phyloP scores from a whole-genome alignment of 352 stramenopile genomes.

The Phytophthora cactorum region DNA sequence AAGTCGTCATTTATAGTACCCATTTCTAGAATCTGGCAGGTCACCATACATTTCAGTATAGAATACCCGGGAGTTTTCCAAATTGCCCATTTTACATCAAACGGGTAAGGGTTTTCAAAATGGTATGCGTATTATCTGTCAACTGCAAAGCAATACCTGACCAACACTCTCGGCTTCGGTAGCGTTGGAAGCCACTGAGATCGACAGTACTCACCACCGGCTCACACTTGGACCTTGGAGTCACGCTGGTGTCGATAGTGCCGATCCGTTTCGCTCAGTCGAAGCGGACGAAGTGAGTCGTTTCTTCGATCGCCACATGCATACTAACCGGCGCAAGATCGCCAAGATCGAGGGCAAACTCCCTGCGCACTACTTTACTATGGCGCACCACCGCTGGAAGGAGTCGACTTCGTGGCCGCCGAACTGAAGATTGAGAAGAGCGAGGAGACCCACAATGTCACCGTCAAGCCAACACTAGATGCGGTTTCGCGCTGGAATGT shows the following conservation, averaged over 20 bases:
- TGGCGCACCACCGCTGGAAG: slow-evolving; percentile 84
- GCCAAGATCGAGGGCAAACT: slow-evolving; percentile 71
- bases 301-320: slow-evolving; percentile 87
- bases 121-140: too few species aligned
- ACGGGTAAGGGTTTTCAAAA: too few species aligned
- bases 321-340: slow-evolving; percentile 63
- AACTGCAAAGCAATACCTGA: slow-evolving; percentile 59
- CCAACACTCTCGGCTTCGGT: slow-evolving; percentile 66
- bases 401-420: slow-evolving; percentile 67
- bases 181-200: slow-evolving; percentile 35
- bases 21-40: too few species aligned
- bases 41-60: too few species aligned
- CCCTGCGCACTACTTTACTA: slow-evolving; percentile 82
- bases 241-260: slow-evolving; percentile 82
- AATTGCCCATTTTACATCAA: too few species aligned
- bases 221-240: slow-evolving; percentile 84
- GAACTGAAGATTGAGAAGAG: slow-evolving; percentile 46
- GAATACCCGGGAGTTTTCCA: too few species aligned
- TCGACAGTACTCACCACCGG: slow-evolving; percentile 57
- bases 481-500: slow-evolving; percentile 75
- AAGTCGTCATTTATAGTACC: too few species aligned
- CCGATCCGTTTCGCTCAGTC: slow-evolving; percentile 75
- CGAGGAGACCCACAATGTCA: slow-evolving; percentile 46
- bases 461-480: slow-evolving; percentile 51
- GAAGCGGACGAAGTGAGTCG: slow-evolving; percentile 85